Conservation (phyloP, 2,329 filamentous ascomycete species). For the Phaeosphaeria sp. region DNA sequence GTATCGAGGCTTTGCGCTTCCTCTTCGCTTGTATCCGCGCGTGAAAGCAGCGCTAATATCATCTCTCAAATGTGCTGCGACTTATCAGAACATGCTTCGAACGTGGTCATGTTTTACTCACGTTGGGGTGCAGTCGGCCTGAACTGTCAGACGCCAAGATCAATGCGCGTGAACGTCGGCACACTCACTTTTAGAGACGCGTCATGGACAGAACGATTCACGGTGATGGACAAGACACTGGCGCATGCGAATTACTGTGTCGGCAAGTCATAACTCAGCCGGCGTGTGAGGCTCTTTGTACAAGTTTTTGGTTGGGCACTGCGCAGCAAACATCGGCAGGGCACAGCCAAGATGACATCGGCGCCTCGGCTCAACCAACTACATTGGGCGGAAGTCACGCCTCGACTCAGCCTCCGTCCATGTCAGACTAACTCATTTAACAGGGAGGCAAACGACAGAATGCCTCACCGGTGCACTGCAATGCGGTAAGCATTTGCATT, state of each 20-base stretch:
- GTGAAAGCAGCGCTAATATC: neutral
- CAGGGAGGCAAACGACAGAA: constrained; percentile 9
- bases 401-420: constrained; percentile 14
- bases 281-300: constrained; percentile 21
- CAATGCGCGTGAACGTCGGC: neutral
- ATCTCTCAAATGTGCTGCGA: neutral
- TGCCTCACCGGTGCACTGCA: constrained; percentile 25
- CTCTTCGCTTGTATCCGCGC: constrained; percentile 7
- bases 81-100: neutral
- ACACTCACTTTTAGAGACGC: neutral
- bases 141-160: neutral
- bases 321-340: neutral
- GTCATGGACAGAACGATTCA: neutral
- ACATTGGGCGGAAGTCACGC: constrained; percentile 10
- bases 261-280: neutral
- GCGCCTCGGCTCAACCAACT: constrained; percentile 1
- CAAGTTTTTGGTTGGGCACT: neutral
- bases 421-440: neutral
- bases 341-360: constrained; percentile 4
- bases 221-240: neutral
- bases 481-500: constrained; percentile 3
- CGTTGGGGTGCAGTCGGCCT: neutral
- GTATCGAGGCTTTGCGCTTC: constrained; percentile 52
- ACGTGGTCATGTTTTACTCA: neutral
- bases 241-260: neutral